These are phyloP conservation scores for Acanthamoeba healyi DNA, from an alignment of 208 protist genomes.

Conservation along the genomic window DNA sequence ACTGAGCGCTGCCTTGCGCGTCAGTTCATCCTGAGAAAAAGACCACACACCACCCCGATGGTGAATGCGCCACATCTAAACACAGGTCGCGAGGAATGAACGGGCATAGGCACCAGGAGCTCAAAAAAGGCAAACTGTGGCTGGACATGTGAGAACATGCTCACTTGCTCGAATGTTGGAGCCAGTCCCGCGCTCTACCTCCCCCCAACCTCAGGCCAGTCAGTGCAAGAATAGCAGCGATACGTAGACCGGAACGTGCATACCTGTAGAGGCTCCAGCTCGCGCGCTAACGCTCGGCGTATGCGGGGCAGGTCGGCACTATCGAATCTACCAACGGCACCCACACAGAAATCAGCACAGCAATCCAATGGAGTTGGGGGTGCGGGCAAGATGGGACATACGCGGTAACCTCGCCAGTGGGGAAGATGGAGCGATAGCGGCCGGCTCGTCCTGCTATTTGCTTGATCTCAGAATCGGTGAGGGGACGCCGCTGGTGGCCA, in stretches of 20 bases:
- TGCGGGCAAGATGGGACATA: background rate
- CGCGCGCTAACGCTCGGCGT: background rate
- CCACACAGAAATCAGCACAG: background rate
- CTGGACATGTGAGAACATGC: conserved; percentile 27
- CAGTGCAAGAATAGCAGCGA: too few species aligned
- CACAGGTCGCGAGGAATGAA: background rate
- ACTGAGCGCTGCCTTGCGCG: conserved; percentile 55
- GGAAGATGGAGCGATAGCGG: conserved; percentile 2
- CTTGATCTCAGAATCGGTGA: conserved; percentile 73
- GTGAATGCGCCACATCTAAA: too few species aligned
- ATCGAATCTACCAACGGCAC: background rate
- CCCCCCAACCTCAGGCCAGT: background rate
- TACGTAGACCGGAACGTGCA: background rate
- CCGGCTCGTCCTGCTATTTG: conserved; percentile 81
- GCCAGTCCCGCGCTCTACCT: conserved; percentile 64
- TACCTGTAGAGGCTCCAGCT: conserved; percentile 32
- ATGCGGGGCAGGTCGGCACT: background rate
- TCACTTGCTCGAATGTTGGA: conserved; percentile 72
- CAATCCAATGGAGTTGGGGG: too few species aligned
- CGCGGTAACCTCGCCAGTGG: conserved; percentile 30
- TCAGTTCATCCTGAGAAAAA: background rate
- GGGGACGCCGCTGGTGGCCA: background rate
- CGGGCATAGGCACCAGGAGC: conserved; percentile 25
- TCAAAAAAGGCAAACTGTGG: conserved; percentile 1
- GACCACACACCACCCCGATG: too few species aligned